A percentile compares a stretch with the other conserved stretches of the same genome.
These are phyloP conservation scores for Aspergillus tanneri DNA, from an alignment of 2,329 filamentous ascomycete species.

Conservation along the genomic window DNA sequence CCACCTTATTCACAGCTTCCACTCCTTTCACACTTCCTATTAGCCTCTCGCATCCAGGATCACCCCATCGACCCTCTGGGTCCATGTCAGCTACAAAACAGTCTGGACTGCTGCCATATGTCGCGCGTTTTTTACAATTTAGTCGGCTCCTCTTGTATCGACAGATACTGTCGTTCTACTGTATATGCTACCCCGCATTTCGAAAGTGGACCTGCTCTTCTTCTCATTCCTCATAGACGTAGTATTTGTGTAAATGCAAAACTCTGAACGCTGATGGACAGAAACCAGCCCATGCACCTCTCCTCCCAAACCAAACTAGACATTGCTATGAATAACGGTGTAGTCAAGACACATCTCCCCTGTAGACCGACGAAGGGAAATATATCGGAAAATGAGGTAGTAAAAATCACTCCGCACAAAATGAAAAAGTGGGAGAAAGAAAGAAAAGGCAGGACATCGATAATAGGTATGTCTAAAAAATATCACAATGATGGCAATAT, in stretches of 20 bases:
- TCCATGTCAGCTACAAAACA: not conserved
- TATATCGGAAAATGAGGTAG: slow-evolving; percentile 5
- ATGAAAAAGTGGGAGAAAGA: slow-evolving; percentile 4
- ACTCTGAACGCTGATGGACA: not conserved
- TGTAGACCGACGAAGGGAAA: not conserved
- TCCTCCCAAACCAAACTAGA: not conserved
- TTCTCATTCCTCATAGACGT: slow-evolving; percentile 5
- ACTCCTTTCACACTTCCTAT: no score
- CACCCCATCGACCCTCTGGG: not conserved
- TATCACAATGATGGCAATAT: slow-evolving; percentile 5
- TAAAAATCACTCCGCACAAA: not conserved
- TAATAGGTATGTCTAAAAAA: slow-evolving; percentile 6
- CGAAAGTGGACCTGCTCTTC: not conserved
- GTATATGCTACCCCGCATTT: slow-evolving; percentile 3
- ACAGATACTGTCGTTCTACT: not conserved
- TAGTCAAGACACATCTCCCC: not conserved
- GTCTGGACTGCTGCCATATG: no score
- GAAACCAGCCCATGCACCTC: not conserved
- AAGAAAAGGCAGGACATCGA: not conserved
- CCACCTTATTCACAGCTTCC: not conserved
- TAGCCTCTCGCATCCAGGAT: slow-evolving; percentile 1
- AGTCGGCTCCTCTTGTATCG: not conserved
- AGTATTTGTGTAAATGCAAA: not conserved
- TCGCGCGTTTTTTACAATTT: no score
- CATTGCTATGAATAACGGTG: not conserved